Conservation (phyloP, 2,329 filamentous ascomycete genomes). For the Tothia fuscella region DNA sequence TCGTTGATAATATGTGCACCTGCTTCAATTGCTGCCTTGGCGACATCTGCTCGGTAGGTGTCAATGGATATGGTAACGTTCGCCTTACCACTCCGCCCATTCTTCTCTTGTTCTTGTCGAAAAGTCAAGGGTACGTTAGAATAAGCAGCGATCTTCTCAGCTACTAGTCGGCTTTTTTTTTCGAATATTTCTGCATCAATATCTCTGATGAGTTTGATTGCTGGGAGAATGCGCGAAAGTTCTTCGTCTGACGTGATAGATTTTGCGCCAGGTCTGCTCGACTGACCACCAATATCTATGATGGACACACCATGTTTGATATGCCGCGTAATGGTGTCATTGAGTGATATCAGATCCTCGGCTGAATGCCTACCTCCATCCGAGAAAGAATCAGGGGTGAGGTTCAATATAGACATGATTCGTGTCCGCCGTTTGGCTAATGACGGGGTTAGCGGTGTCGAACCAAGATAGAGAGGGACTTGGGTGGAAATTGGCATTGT, state of each 20-base stretch:
- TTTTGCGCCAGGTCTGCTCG: conserved; percentile 64
- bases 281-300: conserved; percentile 88
- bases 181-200: background rate
- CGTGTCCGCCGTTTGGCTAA: conserved; percentile 11
- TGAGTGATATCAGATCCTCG: conserved; percentile 37
- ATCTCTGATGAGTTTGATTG: conserved; percentile 40
- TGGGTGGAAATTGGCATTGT: conserved; percentile 25
- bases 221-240: conserved; percentile 62
- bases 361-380: conserved; percentile 54
- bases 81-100: no score
- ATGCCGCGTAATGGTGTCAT: conserved; percentile 47
- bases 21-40: conserved; percentile 58
- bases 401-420: conserved; percentile 88
- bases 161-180: no score
- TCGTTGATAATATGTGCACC: conserved; percentile 95
- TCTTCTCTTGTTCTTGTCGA: background rate
- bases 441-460: background rate
- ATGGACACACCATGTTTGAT: conserved; percentile 64
- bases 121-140: conserved; percentile 40
- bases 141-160: no score
- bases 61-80: conserved; percentile 74
- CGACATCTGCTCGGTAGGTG: conserved; percentile 80
- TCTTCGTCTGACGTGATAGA: conserved; percentile 65
- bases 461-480: conserved; percentile 17
- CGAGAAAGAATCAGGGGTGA: conserved; percentile 95